These are phyloP conservation scores for Clavulina sp. DNA, from an alignment of 768 basidiomycete genomes.

Conservation along the genomic window DNA sequence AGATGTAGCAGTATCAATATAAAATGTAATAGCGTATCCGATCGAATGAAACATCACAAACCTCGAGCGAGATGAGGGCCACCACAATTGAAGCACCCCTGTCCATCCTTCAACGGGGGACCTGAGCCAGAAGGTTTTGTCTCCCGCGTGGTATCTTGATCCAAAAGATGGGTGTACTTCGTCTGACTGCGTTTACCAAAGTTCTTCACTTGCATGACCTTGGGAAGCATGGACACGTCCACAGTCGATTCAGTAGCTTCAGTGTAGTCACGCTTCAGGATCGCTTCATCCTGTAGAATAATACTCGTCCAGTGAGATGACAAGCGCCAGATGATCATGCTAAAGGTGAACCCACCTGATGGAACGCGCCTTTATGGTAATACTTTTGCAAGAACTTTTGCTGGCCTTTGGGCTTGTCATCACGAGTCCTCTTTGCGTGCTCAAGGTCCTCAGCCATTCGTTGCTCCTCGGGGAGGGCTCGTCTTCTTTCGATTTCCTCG, in stretches of 20 bases:
- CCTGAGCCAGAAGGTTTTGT: slow-evolving; percentile 10
- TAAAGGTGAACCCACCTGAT: slow-evolving; percentile 59
- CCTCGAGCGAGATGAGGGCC: slow-evolving; percentile 89
- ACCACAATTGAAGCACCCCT: slow-evolving; percentile 83
- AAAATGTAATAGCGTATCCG: neutral
- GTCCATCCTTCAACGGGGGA: slow-evolving; percentile 28
- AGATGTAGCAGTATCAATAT: neutral
- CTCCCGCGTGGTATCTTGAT: slow-evolving; percentile 73
- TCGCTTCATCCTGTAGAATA: slow-evolving; percentile 56
- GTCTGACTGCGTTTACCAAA: slow-evolving; percentile 85
- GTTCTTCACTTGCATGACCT: slow-evolving; percentile 94
- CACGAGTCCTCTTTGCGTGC: slow-evolving; percentile 60
- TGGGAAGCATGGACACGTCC: slow-evolving; percentile 75
- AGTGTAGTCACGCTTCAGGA: slow-evolving; percentile 75
- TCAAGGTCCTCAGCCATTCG: slow-evolving; percentile 84
- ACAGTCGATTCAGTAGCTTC: slow-evolving; percentile 78
- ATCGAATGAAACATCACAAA: slow-evolving; percentile 16
- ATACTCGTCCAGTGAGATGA: slow-evolving; percentile 3
- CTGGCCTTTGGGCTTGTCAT: slow-evolving; percentile 79
- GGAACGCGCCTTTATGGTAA: slow-evolving; percentile 99
- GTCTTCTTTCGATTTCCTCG: slow-evolving; percentile 78
- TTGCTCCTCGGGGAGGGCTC: slow-evolving; percentile 87
- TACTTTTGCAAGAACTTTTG: slow-evolving; percentile 95
- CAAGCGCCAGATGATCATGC: neutral
- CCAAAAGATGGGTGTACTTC: slow-evolving; percentile 90